Evolutionary conservation across 129 eudicot species (phyloP).

Genomic region (Flaveria ramosissima): DNA sequence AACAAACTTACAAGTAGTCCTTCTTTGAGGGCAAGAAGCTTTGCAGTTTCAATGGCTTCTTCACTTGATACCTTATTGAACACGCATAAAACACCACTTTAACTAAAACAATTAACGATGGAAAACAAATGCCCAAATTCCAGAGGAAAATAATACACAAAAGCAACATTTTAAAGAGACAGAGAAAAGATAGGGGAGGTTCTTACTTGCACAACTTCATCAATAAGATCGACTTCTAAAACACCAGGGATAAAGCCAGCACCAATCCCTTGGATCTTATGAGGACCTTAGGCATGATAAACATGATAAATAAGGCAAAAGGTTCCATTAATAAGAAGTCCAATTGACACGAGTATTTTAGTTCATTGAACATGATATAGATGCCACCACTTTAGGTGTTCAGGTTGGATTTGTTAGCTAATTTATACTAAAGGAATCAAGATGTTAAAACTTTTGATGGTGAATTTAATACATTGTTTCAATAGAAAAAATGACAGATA

Average conservation of each 20-base stretch:
- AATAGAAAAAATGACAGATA: no score
- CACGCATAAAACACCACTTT: conserved; percentile 13
- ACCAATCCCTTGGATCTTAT: conserved; percentile 94
- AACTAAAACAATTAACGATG: conserved; percentile 11
- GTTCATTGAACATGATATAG: neutral
- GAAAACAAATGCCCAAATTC: neutral
- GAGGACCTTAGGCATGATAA: conserved; percentile 65
- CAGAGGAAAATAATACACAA: conserved; percentile 4
- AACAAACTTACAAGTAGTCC: conserved; percentile 71
- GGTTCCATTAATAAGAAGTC: conserved; percentile 6
- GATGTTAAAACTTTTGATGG: no score
- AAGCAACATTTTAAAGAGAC: neutral
- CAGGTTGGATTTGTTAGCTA: no score
- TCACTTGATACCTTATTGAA: conserved; percentile 72
- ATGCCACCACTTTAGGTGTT: no score
- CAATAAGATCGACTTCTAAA: conserved; percentile 60
- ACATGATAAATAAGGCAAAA: conserved; percentile 14
- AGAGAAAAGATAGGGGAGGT: neutral
- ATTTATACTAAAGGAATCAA: no score
- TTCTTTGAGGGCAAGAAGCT: conserved; percentile 86
- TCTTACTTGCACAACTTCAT: conserved; percentile 93
- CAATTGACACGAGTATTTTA: conserved; percentile 13
- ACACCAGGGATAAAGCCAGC: conserved; percentile 95
- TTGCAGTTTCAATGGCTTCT: conserved; percentile 86
- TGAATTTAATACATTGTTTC: no score